Evolutionary conservation across 1,284 basidiomycete species (phyloP).

Genomic region (Apiotrichum akiyoshidainum): DNA sequence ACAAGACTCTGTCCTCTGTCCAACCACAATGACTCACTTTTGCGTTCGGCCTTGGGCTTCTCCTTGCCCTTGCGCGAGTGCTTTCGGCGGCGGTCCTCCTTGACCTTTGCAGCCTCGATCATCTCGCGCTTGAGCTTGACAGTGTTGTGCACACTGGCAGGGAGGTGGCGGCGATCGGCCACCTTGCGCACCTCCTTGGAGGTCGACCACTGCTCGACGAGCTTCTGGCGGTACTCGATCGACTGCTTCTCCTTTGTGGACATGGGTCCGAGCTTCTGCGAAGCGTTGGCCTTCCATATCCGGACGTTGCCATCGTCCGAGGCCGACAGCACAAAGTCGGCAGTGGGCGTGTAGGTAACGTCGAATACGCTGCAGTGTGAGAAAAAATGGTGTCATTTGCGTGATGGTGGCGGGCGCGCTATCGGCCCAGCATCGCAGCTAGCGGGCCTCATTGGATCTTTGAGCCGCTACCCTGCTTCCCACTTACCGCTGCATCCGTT

Average conservation of each 20-base stretch:
- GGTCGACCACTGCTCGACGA: slow-evolving; percentile 84
- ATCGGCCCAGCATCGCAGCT: neutral
- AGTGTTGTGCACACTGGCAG: slow-evolving; percentile 84
- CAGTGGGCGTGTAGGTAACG: slow-evolving; percentile 77
- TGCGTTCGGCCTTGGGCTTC: slow-evolving; percentile 89
- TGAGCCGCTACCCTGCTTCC: no score
- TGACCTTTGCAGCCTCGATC: slow-evolving; percentile 82
- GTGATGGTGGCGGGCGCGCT: neutral
- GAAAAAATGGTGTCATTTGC: neutral
- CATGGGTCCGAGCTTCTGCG: slow-evolving; percentile 86
- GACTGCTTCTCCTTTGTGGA: slow-evolving; percentile 87
- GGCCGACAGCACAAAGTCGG: slow-evolving; percentile 87
- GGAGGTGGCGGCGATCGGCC: slow-evolving; percentile 78
- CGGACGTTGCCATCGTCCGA: slow-evolving; percentile 97
- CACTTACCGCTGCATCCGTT: slow-evolving; percentile 91
- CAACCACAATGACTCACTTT: slow-evolving; percentile 54
- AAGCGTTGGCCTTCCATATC: slow-evolving; percentile 92
- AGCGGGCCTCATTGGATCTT: no score
- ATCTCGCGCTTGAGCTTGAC: slow-evolving; percentile 86
- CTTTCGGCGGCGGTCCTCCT: slow-evolving; percentile 88
- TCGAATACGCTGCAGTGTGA: slow-evolving; percentile 47
- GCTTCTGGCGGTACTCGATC: slow-evolving; percentile 85
- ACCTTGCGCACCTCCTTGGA: slow-evolving; percentile 80
- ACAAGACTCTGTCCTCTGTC: neutral
- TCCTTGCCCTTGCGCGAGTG: slow-evolving; percentile 77